These are phyloP conservation scores for Chaetothyriales sp. DNA, from an alignment of 2,329 filamentous ascomycete genomes.

Conservation along the genomic window DNA sequence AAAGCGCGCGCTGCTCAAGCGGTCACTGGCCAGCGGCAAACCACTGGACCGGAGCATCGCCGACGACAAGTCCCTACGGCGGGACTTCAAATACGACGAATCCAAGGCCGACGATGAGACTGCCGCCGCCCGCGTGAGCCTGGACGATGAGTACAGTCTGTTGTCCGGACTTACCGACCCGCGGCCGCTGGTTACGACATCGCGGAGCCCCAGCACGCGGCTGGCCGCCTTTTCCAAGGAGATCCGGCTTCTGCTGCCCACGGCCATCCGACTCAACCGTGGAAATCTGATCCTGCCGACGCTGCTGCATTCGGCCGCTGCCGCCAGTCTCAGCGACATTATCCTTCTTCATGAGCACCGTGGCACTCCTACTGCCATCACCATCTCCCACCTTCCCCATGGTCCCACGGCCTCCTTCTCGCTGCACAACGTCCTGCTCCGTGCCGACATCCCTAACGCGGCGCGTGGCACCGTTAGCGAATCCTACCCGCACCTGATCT, in stretches of 20 bases:
- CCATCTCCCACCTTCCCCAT: constrained; percentile 74
- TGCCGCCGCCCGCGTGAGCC: constrained; percentile 67
- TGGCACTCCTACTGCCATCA: constrained; percentile 80
- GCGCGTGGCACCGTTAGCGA: constrained; percentile 80
- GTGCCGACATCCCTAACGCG: constrained; percentile 82
- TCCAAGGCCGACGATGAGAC: constrained; percentile 61
- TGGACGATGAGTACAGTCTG: constrained; percentile 83
- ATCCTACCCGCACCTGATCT: constrained; percentile 85
- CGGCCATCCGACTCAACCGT: constrained; percentile 75
- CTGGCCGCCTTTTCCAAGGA: constrained; percentile 89
- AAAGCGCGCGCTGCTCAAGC: constrained; percentile 75
- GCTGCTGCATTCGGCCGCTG: constrained; percentile 66
- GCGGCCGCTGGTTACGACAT: constrained; percentile 79
- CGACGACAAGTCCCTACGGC: constrained; percentile 68
- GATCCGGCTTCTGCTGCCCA: constrained; percentile 69
- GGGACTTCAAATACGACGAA: constrained; percentile 91
- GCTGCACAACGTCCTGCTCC: constrained; percentile 80
- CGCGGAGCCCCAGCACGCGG: constrained; percentile 70
- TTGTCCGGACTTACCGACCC: constrained; percentile 87
- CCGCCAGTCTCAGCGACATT: constrained; percentile 69
- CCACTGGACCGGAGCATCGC: constrained; percentile 69
- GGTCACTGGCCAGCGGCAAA: constrained; percentile 77
- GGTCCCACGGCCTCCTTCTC: constrained; percentile 80
- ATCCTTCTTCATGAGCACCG: constrained; percentile 83
- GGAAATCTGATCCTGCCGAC: constrained; percentile 82